Evolutionary conservation across 768 basidiomycete genomes (phyloP).

Genomic region (Lactarius pseudohatsudake): DNA sequence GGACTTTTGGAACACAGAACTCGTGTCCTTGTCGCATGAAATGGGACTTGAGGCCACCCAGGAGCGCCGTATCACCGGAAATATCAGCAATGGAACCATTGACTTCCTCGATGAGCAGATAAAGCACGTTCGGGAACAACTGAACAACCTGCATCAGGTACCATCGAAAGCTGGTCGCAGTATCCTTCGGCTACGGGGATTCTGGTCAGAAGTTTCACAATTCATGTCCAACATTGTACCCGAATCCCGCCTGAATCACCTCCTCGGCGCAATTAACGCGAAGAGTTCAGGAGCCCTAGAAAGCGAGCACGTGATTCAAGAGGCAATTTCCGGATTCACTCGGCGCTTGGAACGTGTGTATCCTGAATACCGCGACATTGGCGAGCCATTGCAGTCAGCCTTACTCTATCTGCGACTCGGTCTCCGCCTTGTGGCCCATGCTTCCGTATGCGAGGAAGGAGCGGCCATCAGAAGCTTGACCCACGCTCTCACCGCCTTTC

Average conservation of each 20-base stretch:
- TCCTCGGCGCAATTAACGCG: constrained; percentile 43
- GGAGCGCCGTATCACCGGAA: constrained; percentile 59
- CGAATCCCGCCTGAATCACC: constrained; percentile 47
- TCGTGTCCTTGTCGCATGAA: constrained; percentile 46
- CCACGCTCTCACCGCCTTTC: constrained; percentile 51
- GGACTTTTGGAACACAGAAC: constrained; percentile 46
- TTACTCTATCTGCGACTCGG: constrained; percentile 71
- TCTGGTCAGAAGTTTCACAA: constrained; percentile 75
- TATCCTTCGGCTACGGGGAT: constrained; percentile 53
- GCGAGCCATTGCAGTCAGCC: constrained; percentile 61
- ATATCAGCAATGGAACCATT: constrained; percentile 49
- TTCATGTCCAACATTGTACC: constrained; percentile 64
- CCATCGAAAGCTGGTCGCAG: constrained; percentile 39
- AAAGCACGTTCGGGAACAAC: constrained; percentile 34
- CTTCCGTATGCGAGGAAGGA: constrained; percentile 4
- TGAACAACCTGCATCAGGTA: constrained; percentile 34
- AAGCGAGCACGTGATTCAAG: constrained; percentile 74
- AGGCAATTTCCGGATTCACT: constrained; percentile 73
- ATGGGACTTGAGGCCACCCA: constrained; percentile 52
- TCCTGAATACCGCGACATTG: constrained; percentile 69
- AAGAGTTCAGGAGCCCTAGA: constrained; percentile 41
- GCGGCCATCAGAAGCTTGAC: constrained; percentile 29
- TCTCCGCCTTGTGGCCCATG: constrained; percentile 51
- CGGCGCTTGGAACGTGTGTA: constrained; percentile 72
- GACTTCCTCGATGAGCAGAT: constrained; percentile 44